A percentile compares a stretch with the other conserved stretches of the same genome.
Evolutionary conservation across 345 rosid genomes (phyloP).

Genomic region (Camelina hispida): DNA sequence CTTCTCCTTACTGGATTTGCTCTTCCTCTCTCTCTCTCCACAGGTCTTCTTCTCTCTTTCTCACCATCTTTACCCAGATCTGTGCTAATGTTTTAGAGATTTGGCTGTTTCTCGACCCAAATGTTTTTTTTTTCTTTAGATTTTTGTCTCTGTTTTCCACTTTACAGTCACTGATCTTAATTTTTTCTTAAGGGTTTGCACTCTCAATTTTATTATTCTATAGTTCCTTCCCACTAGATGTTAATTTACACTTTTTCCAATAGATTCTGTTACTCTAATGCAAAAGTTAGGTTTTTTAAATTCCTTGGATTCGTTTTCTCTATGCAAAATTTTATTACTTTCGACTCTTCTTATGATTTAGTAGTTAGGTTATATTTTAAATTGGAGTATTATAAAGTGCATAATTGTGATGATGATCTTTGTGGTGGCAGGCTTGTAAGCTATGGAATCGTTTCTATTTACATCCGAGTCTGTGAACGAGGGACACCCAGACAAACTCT

Average conservation of each 20-base stretch:
- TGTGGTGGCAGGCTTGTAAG: conserved; percentile 43
- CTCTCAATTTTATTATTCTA: background rate
- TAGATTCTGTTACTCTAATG: conserved; percentile 9
- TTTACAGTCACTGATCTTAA: conserved; percentile 8
- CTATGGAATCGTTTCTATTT: conserved; percentile 74
- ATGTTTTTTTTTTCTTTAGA: too few relatives aligned
- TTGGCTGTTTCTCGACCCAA: too few relatives aligned
- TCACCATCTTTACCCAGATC: too few relatives aligned
- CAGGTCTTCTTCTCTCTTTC: conserved; percentile 18
- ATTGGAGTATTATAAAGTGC: background rate
- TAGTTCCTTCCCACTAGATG: background rate
- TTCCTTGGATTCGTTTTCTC: too few relatives aligned
- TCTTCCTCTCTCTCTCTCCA: conserved; percentile 11
- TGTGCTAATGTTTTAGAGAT: too few relatives aligned
- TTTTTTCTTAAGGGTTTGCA: background rate
- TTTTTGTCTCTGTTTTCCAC: conserved; percentile 11
- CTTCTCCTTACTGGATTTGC: conserved; percentile 28
- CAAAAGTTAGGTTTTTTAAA: background rate
- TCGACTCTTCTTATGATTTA: too few relatives aligned
- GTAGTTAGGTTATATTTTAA: too few relatives aligned
- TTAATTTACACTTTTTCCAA: background rate
- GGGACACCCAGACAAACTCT: conserved; percentile 88
- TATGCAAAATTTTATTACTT: too few relatives aligned
- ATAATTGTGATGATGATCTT: background rate
- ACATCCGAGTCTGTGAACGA: conserved; percentile 84